These are phyloP conservation scores for Blastomyces silverae DNA, from an alignment of 2,329 filamentous ascomycete genomes.

Conservation along the genomic window DNA sequence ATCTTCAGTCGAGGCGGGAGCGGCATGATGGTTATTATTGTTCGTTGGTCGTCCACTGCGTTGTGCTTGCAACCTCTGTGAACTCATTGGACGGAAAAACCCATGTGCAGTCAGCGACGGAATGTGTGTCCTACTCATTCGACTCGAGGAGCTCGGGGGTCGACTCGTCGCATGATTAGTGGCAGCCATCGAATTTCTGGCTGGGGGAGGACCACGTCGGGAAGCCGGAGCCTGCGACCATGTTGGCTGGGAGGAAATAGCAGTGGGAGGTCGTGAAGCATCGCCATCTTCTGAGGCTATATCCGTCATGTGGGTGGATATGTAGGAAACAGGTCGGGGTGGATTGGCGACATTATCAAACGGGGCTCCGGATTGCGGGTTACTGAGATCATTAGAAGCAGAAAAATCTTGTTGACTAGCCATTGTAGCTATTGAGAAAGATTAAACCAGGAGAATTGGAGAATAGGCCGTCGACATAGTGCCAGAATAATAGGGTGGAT, in stretches of 20 bases:
- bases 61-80: slow-evolving; percentile 86
- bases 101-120: slow-evolving; percentile 81
- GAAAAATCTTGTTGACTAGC: slow-evolving; percentile 12
- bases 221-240: slow-evolving; percentile 54
- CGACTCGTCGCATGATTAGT: slow-evolving; percentile 40
- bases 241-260: slow-evolving; percentile 44
- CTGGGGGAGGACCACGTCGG: slow-evolving; percentile 47
- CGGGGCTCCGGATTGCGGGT: slow-evolving; percentile 1
- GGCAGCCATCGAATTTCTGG: slow-evolving; percentile 34
- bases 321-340: slow-evolving; percentile 41
- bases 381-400: background rate
- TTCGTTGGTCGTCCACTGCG: slow-evolving; percentile 53
- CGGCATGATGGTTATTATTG: slow-evolving; percentile 24
- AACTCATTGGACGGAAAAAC: slow-evolving; percentile 96
- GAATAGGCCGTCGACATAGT: slow-evolving; percentile 11
- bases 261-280: slow-evolving; percentile 30
- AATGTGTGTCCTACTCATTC: slow-evolving; percentile 76
- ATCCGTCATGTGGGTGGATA: slow-evolving; percentile 67
- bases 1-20: slow-evolving; percentile 35
- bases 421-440: slow-evolving; percentile 13
- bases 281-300: slow-evolving; percentile 49
- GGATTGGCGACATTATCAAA: slow-evolving; percentile 7
- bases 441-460: slow-evolving; percentile 11
- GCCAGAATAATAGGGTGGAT: slow-evolving; percentile 1
- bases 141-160: slow-evolving; percentile 53